A percentile compares a stretch with the other conserved stretches of the same genome.
Evolutionary conservation across 164 flowering plant genomes (phyloP).

Genomic region (Tinospora cordifolia): DNA sequence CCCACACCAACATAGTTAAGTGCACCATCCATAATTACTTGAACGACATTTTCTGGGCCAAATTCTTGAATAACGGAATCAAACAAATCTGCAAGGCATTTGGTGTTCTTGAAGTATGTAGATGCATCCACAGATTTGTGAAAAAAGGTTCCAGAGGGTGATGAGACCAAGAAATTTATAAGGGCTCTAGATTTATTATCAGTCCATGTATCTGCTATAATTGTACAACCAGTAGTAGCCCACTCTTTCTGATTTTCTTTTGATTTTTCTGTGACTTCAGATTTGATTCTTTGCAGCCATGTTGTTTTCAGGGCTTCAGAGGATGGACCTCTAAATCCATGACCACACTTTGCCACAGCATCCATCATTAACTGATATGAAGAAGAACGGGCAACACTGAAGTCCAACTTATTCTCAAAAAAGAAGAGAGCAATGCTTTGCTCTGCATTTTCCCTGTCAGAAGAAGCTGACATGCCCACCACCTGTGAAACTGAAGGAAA

Average conservation of each 20-base stretch:
- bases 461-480: constrained; percentile 25
- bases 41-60: constrained; percentile 86
- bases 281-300: constrained; percentile 74
- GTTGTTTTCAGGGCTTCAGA: constrained; percentile 58
- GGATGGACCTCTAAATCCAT: constrained; percentile 66
- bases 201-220: constrained; percentile 88
- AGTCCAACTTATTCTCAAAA: constrained; percentile 80
- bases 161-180: constrained; percentile 84
- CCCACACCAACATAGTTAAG: constrained; percentile 52
- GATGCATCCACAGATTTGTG: constrained; percentile 86
- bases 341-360: constrained; percentile 62
- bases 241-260: constrained; percentile 80
- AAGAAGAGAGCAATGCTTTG: constrained; percentile 80
- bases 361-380: constrained; percentile 80
- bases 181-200: constrained; percentile 76
- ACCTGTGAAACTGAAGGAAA: constrained; percentile 33
- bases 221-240: constrained; percentile 77
- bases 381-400: constrained; percentile 71
- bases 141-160: constrained; percentile 82
- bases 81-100: constrained; percentile 63
- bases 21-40: constrained; percentile 66
- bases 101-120: constrained; percentile 59
- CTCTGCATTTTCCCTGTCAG: constrained; percentile 69
- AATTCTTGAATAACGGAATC: constrained; percentile 82
- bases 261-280: constrained; percentile 56